These are phyloP conservation scores for Stachybotrys chartarum DNA, from an alignment of 2,329 filamentous ascomycete genomes.

Conservation along the genomic window DNA sequence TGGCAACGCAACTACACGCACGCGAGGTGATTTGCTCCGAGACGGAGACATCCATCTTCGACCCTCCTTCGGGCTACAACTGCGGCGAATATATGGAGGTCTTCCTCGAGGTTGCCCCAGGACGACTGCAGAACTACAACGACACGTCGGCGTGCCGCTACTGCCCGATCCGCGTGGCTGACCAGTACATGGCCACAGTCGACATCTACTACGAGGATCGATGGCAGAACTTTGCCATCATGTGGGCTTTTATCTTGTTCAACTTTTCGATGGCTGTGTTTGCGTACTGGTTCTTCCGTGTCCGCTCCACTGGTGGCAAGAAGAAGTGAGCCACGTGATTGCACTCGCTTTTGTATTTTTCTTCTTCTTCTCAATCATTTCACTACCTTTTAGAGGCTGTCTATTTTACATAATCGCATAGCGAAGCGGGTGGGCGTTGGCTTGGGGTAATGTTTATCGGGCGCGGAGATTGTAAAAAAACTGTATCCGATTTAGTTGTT, in stretches of 20 bases:
- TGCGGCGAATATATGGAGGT: conserved; percentile 45
- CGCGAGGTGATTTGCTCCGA: conserved; percentile 42
- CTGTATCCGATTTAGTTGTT: no score
- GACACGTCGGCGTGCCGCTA: conserved; percentile 52
- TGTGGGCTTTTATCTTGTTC: conserved; percentile 56
- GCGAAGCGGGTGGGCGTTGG: background rate
- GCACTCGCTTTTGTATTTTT: background rate
- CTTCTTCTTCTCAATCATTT: background rate
- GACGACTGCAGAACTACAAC: conserved; percentile 50
- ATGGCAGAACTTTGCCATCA: conserved; percentile 60
- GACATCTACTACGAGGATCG: conserved; percentile 38
- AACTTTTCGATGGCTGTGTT: conserved; percentile 48
- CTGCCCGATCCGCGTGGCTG: conserved; percentile 51
- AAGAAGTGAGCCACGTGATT: background rate
- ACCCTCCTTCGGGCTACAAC: conserved; percentile 40
- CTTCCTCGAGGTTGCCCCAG: conserved; percentile 40
- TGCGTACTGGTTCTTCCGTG: conserved; percentile 41
- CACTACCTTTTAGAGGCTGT: background rate
- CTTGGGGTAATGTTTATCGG: background rate
- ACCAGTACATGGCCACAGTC: conserved; percentile 42
- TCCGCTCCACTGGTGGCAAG: background rate
- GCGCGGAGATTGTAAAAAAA: no score
- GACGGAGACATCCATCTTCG: conserved; percentile 54
- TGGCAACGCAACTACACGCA: conserved; percentile 54
- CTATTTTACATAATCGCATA: background rate